Percentiles rank a stretch among this genome's conserved stretches.
These are phyloP conservation scores for Galium porrigens DNA, from an alignment of 305 asterid genomes.

Conservation along the genomic window DNA sequence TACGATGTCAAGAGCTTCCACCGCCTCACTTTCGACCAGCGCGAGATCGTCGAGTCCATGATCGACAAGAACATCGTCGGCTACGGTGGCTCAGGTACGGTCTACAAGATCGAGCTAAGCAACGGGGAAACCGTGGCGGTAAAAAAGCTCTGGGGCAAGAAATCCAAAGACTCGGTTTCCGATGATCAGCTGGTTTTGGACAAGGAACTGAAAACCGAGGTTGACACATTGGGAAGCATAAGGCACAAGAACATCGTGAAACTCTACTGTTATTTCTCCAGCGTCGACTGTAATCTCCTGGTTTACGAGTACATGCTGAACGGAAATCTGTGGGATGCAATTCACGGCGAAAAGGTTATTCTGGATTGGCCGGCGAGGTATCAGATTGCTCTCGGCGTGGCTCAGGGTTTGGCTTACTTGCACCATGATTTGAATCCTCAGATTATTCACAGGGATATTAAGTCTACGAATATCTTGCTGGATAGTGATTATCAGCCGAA, in stretches of 20 bases:
- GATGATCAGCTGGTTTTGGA: slow-evolving; percentile 34
- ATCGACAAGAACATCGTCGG: slow-evolving; percentile 85
- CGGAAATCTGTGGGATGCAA: slow-evolving; percentile 83
- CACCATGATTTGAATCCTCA: slow-evolving; percentile 67
- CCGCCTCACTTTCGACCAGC: slow-evolving; percentile 52
- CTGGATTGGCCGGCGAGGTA: slow-evolving; percentile 74
- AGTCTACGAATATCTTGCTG: slow-evolving; percentile 70
- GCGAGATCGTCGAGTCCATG: slow-evolving; percentile 60
- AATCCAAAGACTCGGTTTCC: slow-evolving; percentile 27
- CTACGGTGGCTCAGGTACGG: slow-evolving; percentile 82
- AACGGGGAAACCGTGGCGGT: slow-evolving; percentile 60
- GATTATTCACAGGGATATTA: slow-evolving; percentile 75
- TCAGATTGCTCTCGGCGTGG: slow-evolving; percentile 60
- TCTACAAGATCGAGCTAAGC: slow-evolving; percentile 52
- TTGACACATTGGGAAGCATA: slow-evolving; percentile 70
- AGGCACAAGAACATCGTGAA: slow-evolving; percentile 91
- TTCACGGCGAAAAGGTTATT: slow-evolving; percentile 38
- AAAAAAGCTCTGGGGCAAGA: slow-evolving; percentile 67
- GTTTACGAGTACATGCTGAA: slow-evolving; percentile 78
- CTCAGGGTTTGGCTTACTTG: slow-evolving; percentile 74
- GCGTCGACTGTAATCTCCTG: slow-evolving; percentile 48
- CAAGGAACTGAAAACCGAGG: slow-evolving; percentile 65
- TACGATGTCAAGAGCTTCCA: slow-evolving; percentile 77
- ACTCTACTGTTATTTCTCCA: slow-evolving; percentile 56
- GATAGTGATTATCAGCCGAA: slow-evolving; percentile 59